Base-by-base conservation (phyloP, 306 rosid genomes). In the Macrotyloma uniflorum region DNA sequence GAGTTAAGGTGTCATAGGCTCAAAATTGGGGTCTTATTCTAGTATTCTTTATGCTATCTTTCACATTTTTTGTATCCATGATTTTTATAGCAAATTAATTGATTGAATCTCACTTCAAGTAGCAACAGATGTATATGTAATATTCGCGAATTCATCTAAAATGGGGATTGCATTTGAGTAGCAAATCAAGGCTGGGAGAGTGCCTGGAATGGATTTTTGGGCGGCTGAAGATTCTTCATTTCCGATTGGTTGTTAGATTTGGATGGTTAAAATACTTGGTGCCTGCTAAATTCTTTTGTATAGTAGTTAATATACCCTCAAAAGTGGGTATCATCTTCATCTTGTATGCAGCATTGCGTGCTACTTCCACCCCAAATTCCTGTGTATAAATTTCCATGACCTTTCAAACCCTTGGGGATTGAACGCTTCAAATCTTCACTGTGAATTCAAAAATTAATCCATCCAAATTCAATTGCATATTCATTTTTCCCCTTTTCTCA, bases 1-100 rank as follows among this genome's bases (percentile, higher is more conserved):
- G 97, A 68, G 88, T 94, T 15, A 87, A 83, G 89, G 98, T 93
- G 81, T 86, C 83, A 0, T 94, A 91, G 82, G 79, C 79, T 76
- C 54, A 45, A 57, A 77, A 73, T 42, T 80, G 50, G 54, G 50
- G 28, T 72, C 51, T 70, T 51, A 74, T 81, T 55, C 35, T 23
- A 55, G 63, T 11, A 23, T 55, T 86, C 88, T 75, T 83, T 80
- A 68, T 50, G 86, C 66, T 78, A 26, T 79, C 47, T 46, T 83
- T 82, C 70, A 20, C 22, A 55, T 82, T 76, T 76, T 76, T 83
- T 57, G 74, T 58, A 67, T 76, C 77, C 85, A 64, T 76, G 54
- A 66, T 80, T 79, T 64, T 84, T 79, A 73, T 84, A 78, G 85
- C 38, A 70, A 82, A 82, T 78, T 83, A 79, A 79, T 84, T 86